Evolutionary conservation across 2,329 filamentous ascomycete genomes (phyloP).

Genomic region (Alternaria sp.): DNA sequence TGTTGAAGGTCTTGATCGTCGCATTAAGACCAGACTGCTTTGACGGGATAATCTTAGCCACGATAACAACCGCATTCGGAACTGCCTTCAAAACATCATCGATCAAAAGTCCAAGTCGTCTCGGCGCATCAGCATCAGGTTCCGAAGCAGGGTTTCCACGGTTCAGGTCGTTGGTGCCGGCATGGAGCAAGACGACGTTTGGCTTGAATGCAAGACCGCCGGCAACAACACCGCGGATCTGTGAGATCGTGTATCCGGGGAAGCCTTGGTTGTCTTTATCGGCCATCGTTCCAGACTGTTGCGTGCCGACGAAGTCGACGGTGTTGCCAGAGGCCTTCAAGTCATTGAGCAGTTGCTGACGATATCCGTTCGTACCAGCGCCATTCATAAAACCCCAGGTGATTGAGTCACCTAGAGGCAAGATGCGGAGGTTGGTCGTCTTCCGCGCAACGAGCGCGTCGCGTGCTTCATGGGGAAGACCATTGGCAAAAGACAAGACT

Average conservation of each 20-base stretch:
- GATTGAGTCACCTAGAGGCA: constrained; percentile 35
- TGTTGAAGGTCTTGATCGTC: constrained; percentile 40
- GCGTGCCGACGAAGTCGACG: constrained; percentile 43
- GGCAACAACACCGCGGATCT: constrained; percentile 32
- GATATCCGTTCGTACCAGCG: constrained; percentile 42
- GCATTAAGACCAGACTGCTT: constrained; percentile 21
- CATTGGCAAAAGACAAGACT: constrained; percentile 13
- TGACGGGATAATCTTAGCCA: constrained; percentile 48
- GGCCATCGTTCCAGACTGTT: constrained; percentile 40
- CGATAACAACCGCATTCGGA: constrained; percentile 47
- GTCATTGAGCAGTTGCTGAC: constrained; percentile 36
- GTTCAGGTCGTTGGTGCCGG: constrained; percentile 35
- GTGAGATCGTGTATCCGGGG: constrained; percentile 41
- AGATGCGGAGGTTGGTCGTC: constrained; percentile 21
- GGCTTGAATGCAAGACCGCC: constrained; percentile 19
- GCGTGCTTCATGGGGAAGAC: constrained; percentile 15
- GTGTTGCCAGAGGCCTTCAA: constrained; percentile 33
- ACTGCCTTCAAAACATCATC: constrained; percentile 43
- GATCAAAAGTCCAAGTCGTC: constrained; percentile 45
- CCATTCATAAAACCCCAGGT: constrained; percentile 42
- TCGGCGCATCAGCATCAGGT: constrained; percentile 41
- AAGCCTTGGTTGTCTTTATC: constrained; percentile 48
- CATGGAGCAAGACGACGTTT: constrained; percentile 34
- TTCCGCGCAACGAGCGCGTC: constrained; percentile 10
- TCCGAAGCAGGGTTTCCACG: constrained; percentile 22